Percentiles rank a stretch among this genome's conserved stretches.
Evolutionary conservation across 257 asterid species (phyloP).

Genomic region (Nicotiana tabacum): DNA sequence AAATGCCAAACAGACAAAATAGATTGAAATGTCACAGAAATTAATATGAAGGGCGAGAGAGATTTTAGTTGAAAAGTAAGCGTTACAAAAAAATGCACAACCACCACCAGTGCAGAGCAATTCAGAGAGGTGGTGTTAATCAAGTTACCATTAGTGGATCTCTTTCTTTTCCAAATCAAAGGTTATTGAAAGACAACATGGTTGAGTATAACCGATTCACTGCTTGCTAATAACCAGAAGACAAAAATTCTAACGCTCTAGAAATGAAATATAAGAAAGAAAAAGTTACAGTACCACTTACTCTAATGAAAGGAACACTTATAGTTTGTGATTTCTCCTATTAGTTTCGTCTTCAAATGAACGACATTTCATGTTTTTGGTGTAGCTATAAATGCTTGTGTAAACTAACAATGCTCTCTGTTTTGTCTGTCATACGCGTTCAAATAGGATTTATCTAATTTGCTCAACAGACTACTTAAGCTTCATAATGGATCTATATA

Average conservation of each 20-base stretch:
- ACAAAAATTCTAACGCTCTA: background rate
- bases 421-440: background rate
- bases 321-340: background rate
- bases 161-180: background rate
- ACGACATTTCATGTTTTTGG: background rate
- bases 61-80: background rate
- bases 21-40: background rate
- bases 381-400: background rate
- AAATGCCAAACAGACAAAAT: background rate
- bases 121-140: background rate
- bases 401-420: background rate
- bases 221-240: background rate
- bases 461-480: background rate
- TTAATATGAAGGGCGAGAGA: background rate
- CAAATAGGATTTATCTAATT: background rate
- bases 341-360: background rate
- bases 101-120: background rate
- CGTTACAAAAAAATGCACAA: background rate
- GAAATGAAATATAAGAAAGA: background rate
- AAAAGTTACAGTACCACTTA: background rate
- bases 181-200: background rate
- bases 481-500: background rate
- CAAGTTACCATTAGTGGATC: background rate
- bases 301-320: background rate
- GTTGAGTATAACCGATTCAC: background rate